A percentile compares a stretch with the other conserved stretches of the same genome.
phyloP scores from a whole-genome alignment of 2,329 filamentous ascomycete species.

The Exophiala bonariae region DNA sequence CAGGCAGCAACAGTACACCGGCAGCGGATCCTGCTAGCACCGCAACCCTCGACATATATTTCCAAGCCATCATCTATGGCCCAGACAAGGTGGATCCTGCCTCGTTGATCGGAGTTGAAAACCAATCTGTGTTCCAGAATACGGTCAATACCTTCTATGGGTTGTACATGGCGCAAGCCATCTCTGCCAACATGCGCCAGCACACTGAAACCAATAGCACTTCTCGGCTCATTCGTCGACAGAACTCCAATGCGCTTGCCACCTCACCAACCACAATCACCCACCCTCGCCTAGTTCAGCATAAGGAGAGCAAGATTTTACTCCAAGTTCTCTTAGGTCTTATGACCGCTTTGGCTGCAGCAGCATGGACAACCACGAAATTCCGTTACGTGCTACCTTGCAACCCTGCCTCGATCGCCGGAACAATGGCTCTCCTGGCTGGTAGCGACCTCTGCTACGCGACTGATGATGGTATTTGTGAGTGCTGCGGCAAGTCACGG shows the following conservation, averaged over 20 bases:
- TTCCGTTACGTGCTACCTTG: slow-evolving; percentile 26
- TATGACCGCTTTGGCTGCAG: slow-evolving; percentile 15
- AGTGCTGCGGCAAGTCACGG: slow-evolving; percentile 28
- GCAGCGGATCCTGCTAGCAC: slow-evolving; percentile 13
- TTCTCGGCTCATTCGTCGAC: slow-evolving; percentile 11
- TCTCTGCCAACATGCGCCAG: slow-evolving; percentile 26
- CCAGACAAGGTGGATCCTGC: slow-evolving; percentile 14
- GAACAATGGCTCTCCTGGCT: slow-evolving; percentile 27
- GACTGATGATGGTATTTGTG: slow-evolving; percentile 23
- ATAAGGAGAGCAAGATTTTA: slow-evolving; percentile 22
- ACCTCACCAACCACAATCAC: slow-evolving; percentile 20
- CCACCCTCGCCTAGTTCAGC: slow-evolving; percentile 25
- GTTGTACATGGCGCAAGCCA: slow-evolving; percentile 28
- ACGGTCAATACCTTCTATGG: slow-evolving; percentile 24
- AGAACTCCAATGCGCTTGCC: slow-evolving; percentile 5
- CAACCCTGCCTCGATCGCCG: slow-evolving; percentile 27
- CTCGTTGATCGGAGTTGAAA: slow-evolving; percentile 13
- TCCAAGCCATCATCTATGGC: slow-evolving; percentile 26
- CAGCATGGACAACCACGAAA: slow-evolving; percentile 24
- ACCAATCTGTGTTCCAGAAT: slow-evolving; percentile 17
- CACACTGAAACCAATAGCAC: slow-evolving; percentile 5
- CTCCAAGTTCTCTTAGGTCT: slow-evolving; percentile 27
- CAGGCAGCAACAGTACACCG: slow-evolving; percentile 11
- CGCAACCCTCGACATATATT: slow-evolving; percentile 22
- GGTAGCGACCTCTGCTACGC: slow-evolving; percentile 27